phyloP scores from a whole-genome alignment of 805 yeast genomes.

The Saccharomycopsis amapae region DNA sequence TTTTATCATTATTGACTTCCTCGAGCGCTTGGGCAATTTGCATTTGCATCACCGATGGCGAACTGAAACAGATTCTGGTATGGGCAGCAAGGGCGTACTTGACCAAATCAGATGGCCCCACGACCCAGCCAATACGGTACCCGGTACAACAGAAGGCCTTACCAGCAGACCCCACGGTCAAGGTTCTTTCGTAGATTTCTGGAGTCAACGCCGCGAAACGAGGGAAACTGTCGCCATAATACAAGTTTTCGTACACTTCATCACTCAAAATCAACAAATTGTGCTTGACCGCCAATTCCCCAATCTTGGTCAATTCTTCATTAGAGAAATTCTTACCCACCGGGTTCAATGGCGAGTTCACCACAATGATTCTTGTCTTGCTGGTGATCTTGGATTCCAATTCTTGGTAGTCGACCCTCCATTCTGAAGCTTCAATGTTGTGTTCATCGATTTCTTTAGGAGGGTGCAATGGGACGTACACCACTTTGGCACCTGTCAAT shows the following conservation, averaged over 20 bases:
- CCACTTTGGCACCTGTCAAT: constrained; percentile 87
- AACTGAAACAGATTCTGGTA: constrained; percentile 86
- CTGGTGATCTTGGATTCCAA: constrained; percentile 59
- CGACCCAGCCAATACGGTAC: constrained; percentile 96
- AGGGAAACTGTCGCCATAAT: constrained; percentile 60
- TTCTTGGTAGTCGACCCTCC: constrained; percentile 78
- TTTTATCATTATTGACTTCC: constrained; percentile 36
- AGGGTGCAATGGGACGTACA: constrained; percentile 78
- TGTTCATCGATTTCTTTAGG: constrained; percentile 62
- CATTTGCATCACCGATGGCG: constrained; percentile 89
- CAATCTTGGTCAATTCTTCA: constrained; percentile 68
- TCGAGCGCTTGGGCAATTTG: constrained; percentile 77
- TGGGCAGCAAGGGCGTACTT: constrained; percentile 83
- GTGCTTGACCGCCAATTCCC: constrained; percentile 76
- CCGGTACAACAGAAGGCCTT: constrained; percentile 99
- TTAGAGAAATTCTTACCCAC: constrained; percentile 82
- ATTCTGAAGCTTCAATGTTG: constrained; percentile 73
- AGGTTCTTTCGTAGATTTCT: constrained; percentile 68
- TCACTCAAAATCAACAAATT: constrained; percentile 81
- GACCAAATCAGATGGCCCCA: constrained; percentile 77
- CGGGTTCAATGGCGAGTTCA: constrained; percentile 96
- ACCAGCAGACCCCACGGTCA: constrained; percentile 96
- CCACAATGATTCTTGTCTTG: constrained; percentile 77
- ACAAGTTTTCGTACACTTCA: constrained; percentile 91
- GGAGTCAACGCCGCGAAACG: constrained; percentile 80